These are phyloP conservation scores for Rhizophlyctis rosea DNA, from an alignment of 192 early-diverging fungal genomes.

Conservation along the genomic window DNA sequence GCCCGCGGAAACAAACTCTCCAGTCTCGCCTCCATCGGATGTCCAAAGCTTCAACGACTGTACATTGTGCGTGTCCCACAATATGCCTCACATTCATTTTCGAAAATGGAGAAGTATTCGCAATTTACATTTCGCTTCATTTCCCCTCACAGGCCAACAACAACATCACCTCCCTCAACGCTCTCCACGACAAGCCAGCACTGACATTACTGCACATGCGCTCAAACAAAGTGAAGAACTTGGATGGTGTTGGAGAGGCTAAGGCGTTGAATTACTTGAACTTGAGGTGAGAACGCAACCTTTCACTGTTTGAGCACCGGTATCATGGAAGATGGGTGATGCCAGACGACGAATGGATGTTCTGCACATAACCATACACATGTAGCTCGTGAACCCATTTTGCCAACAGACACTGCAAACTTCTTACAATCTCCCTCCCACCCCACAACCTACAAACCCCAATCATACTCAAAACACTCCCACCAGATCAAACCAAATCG, in stretches of 20 bases:
- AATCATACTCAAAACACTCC: background rate
- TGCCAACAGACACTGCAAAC: too few relatives aligned
- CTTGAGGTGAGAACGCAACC: slow-evolving; percentile 23
- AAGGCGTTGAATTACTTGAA: slow-evolving; percentile 45
- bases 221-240: slow-evolving; percentile 37
- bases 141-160: slow-evolving; percentile 35
- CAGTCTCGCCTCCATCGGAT: slow-evolving; percentile 21
- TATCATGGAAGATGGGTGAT: too few relatives aligned
- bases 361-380: too few relatives aligned
- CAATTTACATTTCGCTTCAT: too few relatives aligned
- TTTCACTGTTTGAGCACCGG: background rate
- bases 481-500: slow-evolving; percentile 45
- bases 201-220: slow-evolving; percentile 50
- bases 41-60: slow-evolving; percentile 48
- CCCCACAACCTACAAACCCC: too few relatives aligned
- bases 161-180: slow-evolving; percentile 17
- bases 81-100: too few relatives aligned
- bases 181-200: slow-evolving; percentile 36
- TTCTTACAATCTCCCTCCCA: too few relatives aligned
- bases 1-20: slow-evolving; percentile 42
- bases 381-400: too few relatives aligned
- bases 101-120: too few relatives aligned
- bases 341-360: too few relatives aligned
- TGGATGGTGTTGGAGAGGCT: slow-evolving; percentile 31
- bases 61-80: slow-evolving; percentile 38